Base-by-base conservation (phyloP, 768 basidiomycete genomes). In the Suillus hirtellus region DNA sequence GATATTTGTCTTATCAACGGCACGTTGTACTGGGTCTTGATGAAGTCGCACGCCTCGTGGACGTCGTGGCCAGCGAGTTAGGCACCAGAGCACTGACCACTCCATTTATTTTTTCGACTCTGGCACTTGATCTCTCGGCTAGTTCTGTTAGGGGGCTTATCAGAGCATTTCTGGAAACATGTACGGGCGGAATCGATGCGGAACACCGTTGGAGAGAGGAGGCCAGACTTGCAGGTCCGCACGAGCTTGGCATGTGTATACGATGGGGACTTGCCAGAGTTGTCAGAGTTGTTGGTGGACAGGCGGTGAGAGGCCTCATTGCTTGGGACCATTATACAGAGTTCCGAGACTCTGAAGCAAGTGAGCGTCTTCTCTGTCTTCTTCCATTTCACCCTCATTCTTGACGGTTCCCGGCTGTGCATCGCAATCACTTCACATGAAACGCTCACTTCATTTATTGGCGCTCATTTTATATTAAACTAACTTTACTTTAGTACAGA, bases 201-300 rank as follows among this genome's bases (percentile, higher is more conserved):
- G 88, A 89, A 54, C 69, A 69, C 31, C 80, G 81, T 59, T 93
- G 89, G 88, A 81, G 84, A 49, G 89, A 94, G 67, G 95, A 98
- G 71, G 89, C 94, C 1, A 78, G 80, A 40, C 92, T 96, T 70
- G 92, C 94, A 0, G 88, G 87, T 5, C 89, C 93, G 12, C 89
- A 96, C 65, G 93, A 97, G 70, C 80, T 99, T 15, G 95, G 90
- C 5, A 95, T 96, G 89, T 86, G 90, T 69, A 80, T 99, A 38
- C 88, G 96, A 27, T 99, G 97, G 97, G 93, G 89, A 38, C 83
- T 99, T 6, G 90, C 88, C 3, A 80, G 95, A 31, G 85, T 93
- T 53, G 84, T 93, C 42, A 77, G 93, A 54, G 82, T 90, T 4
- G 82, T 86, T 19, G 84, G 82, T 38, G 89, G 88, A 1, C 81